A percentile compares a stretch with the other conserved stretches of the same genome.
Conservation (phyloP, 1,139 yeast species). For the Saccharomyces hybrid region DNA sequence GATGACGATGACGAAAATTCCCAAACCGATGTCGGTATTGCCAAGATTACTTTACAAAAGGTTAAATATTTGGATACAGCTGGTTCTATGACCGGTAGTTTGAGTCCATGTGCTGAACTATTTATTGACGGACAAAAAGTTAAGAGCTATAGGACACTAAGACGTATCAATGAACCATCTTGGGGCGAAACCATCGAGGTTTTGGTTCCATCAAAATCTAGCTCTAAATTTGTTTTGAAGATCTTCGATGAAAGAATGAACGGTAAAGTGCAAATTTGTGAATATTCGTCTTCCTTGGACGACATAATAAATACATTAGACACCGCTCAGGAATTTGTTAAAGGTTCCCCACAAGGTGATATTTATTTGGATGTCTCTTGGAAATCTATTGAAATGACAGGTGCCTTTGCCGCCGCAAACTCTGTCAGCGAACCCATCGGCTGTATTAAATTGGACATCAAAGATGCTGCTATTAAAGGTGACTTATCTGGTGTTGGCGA, state of each 20-base stretch:
- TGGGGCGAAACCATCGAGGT: slow-evolving; percentile 61
- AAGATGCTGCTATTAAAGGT: slow-evolving; percentile 37
- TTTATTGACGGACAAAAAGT: slow-evolving; percentile 48
- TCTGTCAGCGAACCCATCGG: slow-evolving; percentile 48
- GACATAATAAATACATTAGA: slow-evolving; percentile 50
- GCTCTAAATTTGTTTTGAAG: slow-evolving; percentile 45
- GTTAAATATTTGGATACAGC: slow-evolving; percentile 64
- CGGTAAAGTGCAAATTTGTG: slow-evolving; percentile 36
- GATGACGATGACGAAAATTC: slow-evolving; percentile 27
- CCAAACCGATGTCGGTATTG: slow-evolving; percentile 58
- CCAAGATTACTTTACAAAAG: slow-evolving; percentile 63
- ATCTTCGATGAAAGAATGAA: slow-evolving; percentile 48
- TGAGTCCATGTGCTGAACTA: slow-evolving; percentile 66
- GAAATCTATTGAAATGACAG: slow-evolving; percentile 61
- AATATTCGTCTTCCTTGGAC: slow-evolving; percentile 44
- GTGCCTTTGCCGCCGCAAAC: slow-evolving; percentile 39
- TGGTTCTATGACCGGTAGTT: slow-evolving; percentile 56
- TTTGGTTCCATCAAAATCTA: slow-evolving; percentile 52
- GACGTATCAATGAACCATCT: slow-evolving; percentile 61
- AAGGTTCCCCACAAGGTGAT: slow-evolving; percentile 44
- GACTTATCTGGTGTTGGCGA: slow-evolving; percentile 59
- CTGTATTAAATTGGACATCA: slow-evolving; percentile 51
- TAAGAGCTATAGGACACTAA: slow-evolving; percentile 51
- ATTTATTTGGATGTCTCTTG: slow-evolving; percentile 45
- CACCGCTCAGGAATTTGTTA: slow-evolving; percentile 42